Evolutionary conservation across 2,329 filamentous ascomycete genomes (phyloP), one percentile per base, ranked within the genome.

Genomic region (Xylogone sp.): DNA sequence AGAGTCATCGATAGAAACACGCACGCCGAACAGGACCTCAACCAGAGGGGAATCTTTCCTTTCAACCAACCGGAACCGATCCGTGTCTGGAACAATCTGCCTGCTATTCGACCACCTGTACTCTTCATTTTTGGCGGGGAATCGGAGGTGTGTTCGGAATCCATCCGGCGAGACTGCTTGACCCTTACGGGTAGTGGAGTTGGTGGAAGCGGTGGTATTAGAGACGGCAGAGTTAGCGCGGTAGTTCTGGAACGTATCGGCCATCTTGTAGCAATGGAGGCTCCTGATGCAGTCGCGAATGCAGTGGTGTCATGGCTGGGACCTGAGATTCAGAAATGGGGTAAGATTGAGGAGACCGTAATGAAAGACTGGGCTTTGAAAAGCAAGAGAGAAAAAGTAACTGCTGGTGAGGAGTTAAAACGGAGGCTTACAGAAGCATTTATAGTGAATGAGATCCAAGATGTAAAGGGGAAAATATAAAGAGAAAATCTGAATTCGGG

Each of bases 181-280:
- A 39, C 21, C 16, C 4, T 48, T 21, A 48, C 46, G 7, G 46
- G 46, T 13, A 48, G n/a, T 13, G 46, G 31, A 4, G 20, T 18
- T 16, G 46, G 45, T 6, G 45, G 48, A 19, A 45, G 48, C 21
- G 31, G 48, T 16, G 44, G 43, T n/a, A 43, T 66, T 3, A 68
- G 69, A n/a, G 78, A 78, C 12, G 89, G 87, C 0, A 75, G 83
- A 44, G 91, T 96, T 2, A 76, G 75, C 50, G 77, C 84, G 57
- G 77, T 88, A 3, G 73, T 82, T 16, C 69, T 94, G 8, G 71
- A 85, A 21, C 75, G 78, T 6, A n/a, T n/a, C n/a, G 90, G 92
- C 0, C 93, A 97, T 68, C 68, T 97, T 42, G 81, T 97, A 22
- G 87, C 92, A 0, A 88, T 96, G 81, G 91, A 96, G 69, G n/a